A percentile compares a stretch with the other conserved stretches of the same genome.
Conservation (phyloP, 2,329 filamentous ascomycete genomes). For the Capronia coronata region DNA sequence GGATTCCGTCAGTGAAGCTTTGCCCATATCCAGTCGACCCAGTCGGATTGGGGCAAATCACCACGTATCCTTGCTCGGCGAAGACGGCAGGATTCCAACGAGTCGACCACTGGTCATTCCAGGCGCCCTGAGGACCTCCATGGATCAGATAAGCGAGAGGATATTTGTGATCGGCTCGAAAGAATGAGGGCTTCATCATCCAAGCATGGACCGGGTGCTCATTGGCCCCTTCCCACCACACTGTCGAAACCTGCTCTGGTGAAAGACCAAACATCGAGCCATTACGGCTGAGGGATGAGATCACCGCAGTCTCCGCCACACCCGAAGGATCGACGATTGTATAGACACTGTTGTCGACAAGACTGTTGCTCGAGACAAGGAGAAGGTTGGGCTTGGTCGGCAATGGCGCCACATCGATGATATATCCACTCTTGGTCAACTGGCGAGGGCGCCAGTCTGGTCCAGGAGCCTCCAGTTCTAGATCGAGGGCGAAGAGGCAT, state of each 20-base stretch:
- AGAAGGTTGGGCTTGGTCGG: constrained; percentile 35
- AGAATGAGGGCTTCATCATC: constrained; percentile 44
- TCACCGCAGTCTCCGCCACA: constrained; percentile 30
- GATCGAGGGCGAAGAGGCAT: constrained; percentile 36
- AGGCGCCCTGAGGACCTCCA: constrained; percentile 47
- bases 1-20: constrained; percentile 47
- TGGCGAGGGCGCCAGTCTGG: constrained; percentile 28
- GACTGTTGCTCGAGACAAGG: constrained; percentile 39
- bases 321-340: constrained; percentile 36
- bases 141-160: constrained; percentile 51
- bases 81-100: constrained; percentile 52
- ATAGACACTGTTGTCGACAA: constrained; percentile 43
- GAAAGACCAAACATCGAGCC: constrained; percentile 40
- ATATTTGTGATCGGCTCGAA: constrained; percentile 44
- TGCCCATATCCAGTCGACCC: constrained; percentile 55
- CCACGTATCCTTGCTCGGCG: constrained; percentile 56
- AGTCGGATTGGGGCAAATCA: constrained; percentile 54
- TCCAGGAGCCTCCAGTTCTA: constrained; percentile 7
- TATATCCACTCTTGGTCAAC: constrained; percentile 38
- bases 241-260: constrained; percentile 38
- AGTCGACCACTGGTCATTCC: constrained; percentile 50
- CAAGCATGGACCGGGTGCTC: constrained; percentile 41
- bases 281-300: constrained; percentile 36
- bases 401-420: constrained; percentile 36
- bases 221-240: constrained; percentile 43